A percentile compares a stretch with the other conserved stretches of the same genome.
Conservation (phyloP, 768 basidiomycete genomes). For the Boletus fagicola region DNA sequence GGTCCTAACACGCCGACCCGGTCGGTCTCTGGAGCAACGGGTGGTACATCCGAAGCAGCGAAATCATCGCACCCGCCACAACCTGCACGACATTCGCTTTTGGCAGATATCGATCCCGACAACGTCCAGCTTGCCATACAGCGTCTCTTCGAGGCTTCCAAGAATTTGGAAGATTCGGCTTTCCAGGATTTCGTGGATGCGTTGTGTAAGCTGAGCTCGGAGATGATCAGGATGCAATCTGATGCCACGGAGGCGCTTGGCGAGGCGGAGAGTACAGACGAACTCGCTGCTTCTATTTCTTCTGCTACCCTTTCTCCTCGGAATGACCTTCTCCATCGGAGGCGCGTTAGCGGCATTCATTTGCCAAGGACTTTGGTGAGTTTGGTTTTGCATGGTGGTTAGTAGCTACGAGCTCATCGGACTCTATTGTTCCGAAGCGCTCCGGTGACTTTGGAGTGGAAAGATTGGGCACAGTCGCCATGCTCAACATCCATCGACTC, state of each 20-base stretch:
- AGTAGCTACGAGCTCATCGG: background rate
- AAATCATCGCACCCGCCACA: conserved; percentile 23
- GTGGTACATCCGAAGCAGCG: conserved; percentile 12
- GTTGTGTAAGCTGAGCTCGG: conserved; percentile 80
- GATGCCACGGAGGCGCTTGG: conserved; percentile 31
- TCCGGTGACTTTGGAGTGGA: conserved; percentile 92
- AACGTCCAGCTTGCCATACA: conserved; percentile 73
- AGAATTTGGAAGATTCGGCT: conserved; percentile 77
- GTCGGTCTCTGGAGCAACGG: conserved; percentile 35
- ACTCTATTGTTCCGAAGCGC: conserved; percentile 45
- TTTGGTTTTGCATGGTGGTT: conserved; percentile 8
- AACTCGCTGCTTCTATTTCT: conserved; percentile 34
- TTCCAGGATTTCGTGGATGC: conserved; percentile 77
- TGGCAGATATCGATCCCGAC: conserved; percentile 74
- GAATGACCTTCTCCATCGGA: conserved; percentile 49
- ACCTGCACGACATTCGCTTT: conserved; percentile 52
- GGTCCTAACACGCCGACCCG: conserved; percentile 39
- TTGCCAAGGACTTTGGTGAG: conserved; percentile 74
- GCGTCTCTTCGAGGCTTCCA: conserved; percentile 82
- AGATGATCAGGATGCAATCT: conserved; percentile 91
- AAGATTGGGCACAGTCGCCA: conserved; percentile 75
- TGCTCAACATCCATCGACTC: conserved; percentile 84
- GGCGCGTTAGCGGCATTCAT: conserved; percentile 87
- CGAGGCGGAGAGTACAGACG: conserved; percentile 33
- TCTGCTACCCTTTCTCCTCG: conserved; percentile 40